Evolutionary conservation across 1,284 basidiomycete species (phyloP), one percentile per base, ranked within the genome.

Genomic region (Waitea zeae): DNA sequence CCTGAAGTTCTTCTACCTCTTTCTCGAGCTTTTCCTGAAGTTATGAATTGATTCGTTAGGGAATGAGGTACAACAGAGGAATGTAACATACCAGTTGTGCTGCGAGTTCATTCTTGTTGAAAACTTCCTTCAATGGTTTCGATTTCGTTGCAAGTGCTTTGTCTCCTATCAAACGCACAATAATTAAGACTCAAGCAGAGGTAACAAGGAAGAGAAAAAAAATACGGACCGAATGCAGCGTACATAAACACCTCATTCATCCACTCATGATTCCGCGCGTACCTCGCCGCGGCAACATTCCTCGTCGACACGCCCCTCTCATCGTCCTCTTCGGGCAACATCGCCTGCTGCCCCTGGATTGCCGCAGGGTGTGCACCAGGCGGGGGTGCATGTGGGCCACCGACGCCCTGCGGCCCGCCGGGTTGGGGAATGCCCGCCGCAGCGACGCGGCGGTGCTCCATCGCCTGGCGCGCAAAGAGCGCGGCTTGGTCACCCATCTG

Each of bases 231-330:
- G 44, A 70, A 75, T 0, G 74, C 74, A 14, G 80, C 78, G 41
- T 65, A 61, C 45, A 59, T 62, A 50, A 86, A 84, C 1, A 86
- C 72, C 32, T 79, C 76, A 45, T 77, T 75, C 77, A 84, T 82
- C 42, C 74, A 59, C 34, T 83, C 81, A 43, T 84, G 79, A 46
- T 86, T 86, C 7, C 81, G 65, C 41, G 64, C 67, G 47, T 82
- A 86, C 24, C 82, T 62, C 9, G 71, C 66, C 20, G 75, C 46
- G 3, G 81, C 76, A 7, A 84, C 58, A 2, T 77, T 68, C 20
- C 78, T 64, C 2, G 75, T 70, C 2, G 81, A 76, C 39, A 84
- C 71, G n/a, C n/a, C n/a, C n/a, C n/a, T n/a, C 37, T 62, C 58
- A 36, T 83, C 77, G 12, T 64, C 56, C 42, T 83, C 81, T 43